Evolutionary conservation across 345 rosid species (phyloP).

Genomic region (Cardamine chenopodiifolia): DNA sequence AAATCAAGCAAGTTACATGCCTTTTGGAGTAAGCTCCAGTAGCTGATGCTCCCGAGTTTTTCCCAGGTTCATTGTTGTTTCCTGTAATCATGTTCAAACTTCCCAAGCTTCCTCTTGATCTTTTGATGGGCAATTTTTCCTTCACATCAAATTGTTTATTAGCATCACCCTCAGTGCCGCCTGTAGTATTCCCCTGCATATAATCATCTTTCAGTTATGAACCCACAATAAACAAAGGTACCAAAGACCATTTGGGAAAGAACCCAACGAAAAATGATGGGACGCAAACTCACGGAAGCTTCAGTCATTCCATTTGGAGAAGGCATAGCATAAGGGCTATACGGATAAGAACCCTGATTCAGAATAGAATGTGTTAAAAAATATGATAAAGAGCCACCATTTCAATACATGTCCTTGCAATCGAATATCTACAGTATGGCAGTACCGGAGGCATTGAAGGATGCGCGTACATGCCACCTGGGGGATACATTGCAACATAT

Average conservation of each 20-base stretch:
- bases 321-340: slow-evolving; percentile 94
- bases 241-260: slow-evolving; percentile 18
- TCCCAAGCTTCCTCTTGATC: slow-evolving; percentile 98
- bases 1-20: slow-evolving; percentile 46
- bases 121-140: slow-evolving; percentile 95
- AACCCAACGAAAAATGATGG: slow-evolving; percentile 19
- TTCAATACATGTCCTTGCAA: slow-evolving; percentile 17
- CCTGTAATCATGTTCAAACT: slow-evolving; percentile 92
- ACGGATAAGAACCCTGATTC: slow-evolving; percentile 89
- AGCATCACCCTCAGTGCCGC: slow-evolving; percentile 69
- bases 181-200: slow-evolving; percentile 76
- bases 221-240: slow-evolving; percentile 17
- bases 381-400: slow-evolving; percentile 9
- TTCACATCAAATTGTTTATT: slow-evolving; percentile 80
- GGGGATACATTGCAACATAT: slow-evolving; percentile 98
- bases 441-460: slow-evolving; percentile 94
- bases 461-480: slow-evolving; percentile 93
- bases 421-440: slow-evolving; percentile 26
- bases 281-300: slow-evolving; percentile 63
- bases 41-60: slow-evolving; percentile 72
- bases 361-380: slow-evolving; percentile 21
- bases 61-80: slow-evolving; percentile 71
- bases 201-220: slow-evolving; percentile 27
- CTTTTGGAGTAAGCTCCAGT: slow-evolving; percentile 90
- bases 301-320: slow-evolving; percentile 90